Evolutionary conservation across 805 yeast genomes (phyloP).

Genomic region (Saccharomyces kudriavzevii): DNA sequence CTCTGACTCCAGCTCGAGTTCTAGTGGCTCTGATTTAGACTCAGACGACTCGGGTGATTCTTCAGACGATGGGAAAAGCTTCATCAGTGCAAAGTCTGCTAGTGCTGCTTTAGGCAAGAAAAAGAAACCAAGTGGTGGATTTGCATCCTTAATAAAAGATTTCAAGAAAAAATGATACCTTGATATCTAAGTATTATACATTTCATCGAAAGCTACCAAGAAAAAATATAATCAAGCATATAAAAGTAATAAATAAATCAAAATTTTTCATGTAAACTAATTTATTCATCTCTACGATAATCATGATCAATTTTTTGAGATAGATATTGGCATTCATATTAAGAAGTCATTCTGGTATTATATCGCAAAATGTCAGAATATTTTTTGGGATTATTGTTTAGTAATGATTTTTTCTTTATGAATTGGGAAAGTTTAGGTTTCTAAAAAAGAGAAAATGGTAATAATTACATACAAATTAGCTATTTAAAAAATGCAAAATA

Average conservation of each 20-base stretch:
- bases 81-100: slow-evolving; percentile 40
- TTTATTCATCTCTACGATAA: not conserved
- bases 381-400: not conserved
- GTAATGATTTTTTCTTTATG: not conserved
- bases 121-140: slow-evolving; percentile 33
- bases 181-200: not conserved
- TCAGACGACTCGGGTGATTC: slow-evolving; percentile 16
- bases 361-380: not conserved
- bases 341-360: not conserved
- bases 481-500: not conserved
- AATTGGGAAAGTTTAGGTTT: not conserved
- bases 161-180: slow-evolving; percentile 23
- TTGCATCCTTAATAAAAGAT: slow-evolving; percentile 43
- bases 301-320: not conserved
- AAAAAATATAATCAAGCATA: not conserved
- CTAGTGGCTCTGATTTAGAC: slow-evolving; percentile 2
- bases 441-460: not conserved
- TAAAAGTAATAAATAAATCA: not conserved
- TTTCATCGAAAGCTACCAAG: not conserved
- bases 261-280: not conserved
- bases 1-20: slow-evolving; percentile 16
- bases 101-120: slow-evolving; percentile 34
- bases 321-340: not conserved
- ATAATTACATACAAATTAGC: not conserved
- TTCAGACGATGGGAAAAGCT: slow-evolving; percentile 27